Evolutionary conservation across 768 basidiomycete genomes (phyloP).

Genomic region (Suillus clintonianus): DNA sequence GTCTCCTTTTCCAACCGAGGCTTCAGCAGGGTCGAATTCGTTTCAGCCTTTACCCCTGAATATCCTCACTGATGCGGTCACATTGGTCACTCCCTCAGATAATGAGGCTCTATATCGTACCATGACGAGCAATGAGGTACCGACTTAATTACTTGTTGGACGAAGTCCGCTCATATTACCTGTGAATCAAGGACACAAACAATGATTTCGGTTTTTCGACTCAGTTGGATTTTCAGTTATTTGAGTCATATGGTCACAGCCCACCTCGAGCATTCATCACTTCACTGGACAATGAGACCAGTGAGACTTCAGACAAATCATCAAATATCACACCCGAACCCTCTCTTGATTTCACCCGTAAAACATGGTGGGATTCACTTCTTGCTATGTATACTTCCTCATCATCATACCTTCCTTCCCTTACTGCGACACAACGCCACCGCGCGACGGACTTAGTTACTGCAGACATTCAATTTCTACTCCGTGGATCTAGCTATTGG

Average conservation of each 20-base stretch:
- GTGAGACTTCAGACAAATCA: constrained; percentile 15
- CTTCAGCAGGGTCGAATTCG: neutral
- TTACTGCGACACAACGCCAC: constrained; percentile 48
- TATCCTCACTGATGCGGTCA: constrained; percentile 8
- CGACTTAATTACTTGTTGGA: constrained; percentile 21
- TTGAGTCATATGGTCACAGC: constrained; percentile 1
- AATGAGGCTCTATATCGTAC: constrained; percentile 12
- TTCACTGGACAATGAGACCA: constrained; percentile 13
- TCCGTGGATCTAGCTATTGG: constrained; percentile 68
- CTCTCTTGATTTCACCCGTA: constrained; percentile 65
- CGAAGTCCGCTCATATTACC: constrained; percentile 24
- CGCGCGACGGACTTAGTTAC: constrained; percentile 46
- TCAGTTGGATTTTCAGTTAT: constrained; percentile 4
- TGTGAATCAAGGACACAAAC: constrained; percentile 23
- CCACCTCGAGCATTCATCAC: constrained; percentile 9
- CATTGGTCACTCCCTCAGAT: constrained; percentile 10
- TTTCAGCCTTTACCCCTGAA: constrained; percentile 8
- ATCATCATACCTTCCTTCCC: constrained; percentile 30
- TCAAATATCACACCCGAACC: constrained; percentile 50
- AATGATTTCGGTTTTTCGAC: constrained; percentile 7
- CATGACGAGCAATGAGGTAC: constrained; percentile 31
- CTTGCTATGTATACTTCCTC: constrained; percentile 51
- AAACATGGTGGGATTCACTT: constrained; percentile 81
- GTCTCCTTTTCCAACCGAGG: constrained; percentile 13
- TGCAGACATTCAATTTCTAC: constrained; percentile 62